These are phyloP conservation scores for Linum usitatissimum DNA, from an alignment of 345 rosid genomes.

Conservation along the genomic window DNA sequence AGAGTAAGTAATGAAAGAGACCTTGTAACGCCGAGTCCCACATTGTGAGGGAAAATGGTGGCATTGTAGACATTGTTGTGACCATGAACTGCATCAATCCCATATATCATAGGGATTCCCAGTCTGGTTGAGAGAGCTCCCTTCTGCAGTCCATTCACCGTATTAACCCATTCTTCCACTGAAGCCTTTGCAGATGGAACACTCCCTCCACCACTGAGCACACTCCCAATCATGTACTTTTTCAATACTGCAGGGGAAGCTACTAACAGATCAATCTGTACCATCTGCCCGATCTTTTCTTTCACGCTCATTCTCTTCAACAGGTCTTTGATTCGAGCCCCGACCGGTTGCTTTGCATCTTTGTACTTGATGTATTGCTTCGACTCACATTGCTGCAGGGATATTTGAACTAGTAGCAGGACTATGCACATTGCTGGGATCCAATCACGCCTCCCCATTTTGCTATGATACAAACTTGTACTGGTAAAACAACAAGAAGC, in stretches of 20 bases:
- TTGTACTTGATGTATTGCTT: constrained; percentile 3
- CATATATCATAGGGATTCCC: constrained; percentile 6
- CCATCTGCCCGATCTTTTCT: constrained; percentile 7
- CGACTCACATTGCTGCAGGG: too few species aligned
- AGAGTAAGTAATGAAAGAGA: not conserved
- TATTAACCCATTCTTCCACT: not conserved
- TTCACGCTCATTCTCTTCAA: not conserved
- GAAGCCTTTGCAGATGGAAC: not conserved
- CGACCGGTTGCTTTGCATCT: not conserved
- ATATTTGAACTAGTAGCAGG: too few species aligned
- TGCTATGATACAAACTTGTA: too few species aligned
- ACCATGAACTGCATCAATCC: constrained; percentile 9
- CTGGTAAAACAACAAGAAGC: too few species aligned
- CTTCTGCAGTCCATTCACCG: not conserved
- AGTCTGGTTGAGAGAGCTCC: not conserved
- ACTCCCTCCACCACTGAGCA: constrained; percentile 4
- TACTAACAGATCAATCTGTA: not conserved
- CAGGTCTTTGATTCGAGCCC: constrained; percentile 1
- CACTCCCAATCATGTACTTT: constrained; percentile 2
- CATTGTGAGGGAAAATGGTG: constrained; percentile 8
- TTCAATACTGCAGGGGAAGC: not conserved
- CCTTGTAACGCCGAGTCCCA: constrained; percentile 6
- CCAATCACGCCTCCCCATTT: too few species aligned
- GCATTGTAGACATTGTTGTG: constrained; percentile 7
- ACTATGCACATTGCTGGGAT: too few species aligned